phyloP scores from a whole-genome alignment of 768 basidiomycete species.

The Russula griseocarnosa region DNA sequence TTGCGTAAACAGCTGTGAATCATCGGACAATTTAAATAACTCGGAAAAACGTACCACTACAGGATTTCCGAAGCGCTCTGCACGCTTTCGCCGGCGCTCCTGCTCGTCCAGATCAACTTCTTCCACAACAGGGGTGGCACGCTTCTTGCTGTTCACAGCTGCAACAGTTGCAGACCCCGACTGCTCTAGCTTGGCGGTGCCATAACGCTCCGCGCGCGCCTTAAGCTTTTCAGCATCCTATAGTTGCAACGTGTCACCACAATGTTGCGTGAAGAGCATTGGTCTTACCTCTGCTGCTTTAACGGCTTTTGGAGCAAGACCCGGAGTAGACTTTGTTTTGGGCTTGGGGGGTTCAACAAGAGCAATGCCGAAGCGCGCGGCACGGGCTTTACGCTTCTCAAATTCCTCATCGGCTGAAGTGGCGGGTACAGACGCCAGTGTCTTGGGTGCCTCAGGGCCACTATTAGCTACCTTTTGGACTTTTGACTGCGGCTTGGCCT shows the following conservation, averaged over 20 bases:
- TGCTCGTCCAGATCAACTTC: conserved; percentile 26
- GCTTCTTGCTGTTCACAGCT: conserved; percentile 32
- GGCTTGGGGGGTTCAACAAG: conserved; percentile 44
- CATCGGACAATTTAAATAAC: not conserved
- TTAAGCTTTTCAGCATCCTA: conserved; percentile 43
- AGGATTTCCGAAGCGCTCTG: conserved; percentile 25
- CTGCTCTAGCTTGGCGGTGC: conserved; percentile 28
- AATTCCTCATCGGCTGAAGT: conserved; percentile 45
- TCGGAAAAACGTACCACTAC: conserved; percentile 7
- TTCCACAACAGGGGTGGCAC: conserved; percentile 41
- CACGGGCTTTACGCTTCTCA: conserved; percentile 56
- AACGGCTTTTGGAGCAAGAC: conserved; percentile 23
- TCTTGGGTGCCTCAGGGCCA: not conserved
- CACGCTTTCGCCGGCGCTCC: conserved; percentile 27
- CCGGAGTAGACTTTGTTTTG: conserved; percentile 29
- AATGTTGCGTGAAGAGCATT: not conserved
- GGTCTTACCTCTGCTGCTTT: conserved; percentile 5
- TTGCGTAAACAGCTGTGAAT: conserved; percentile 1
- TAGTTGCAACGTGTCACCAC: conserved; percentile 2
- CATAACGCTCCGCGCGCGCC: conserved; percentile 56
- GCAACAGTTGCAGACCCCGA: conserved; percentile 6
- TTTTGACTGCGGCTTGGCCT: conserved; percentile 11
- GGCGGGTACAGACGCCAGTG: conserved; percentile 14
- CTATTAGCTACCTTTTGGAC: conserved; percentile 2
- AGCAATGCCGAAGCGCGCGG: conserved; percentile 69